phyloP scores from a whole-genome alignment of 805 yeast genomes.

The Wickerhamiella parazyma region DNA sequence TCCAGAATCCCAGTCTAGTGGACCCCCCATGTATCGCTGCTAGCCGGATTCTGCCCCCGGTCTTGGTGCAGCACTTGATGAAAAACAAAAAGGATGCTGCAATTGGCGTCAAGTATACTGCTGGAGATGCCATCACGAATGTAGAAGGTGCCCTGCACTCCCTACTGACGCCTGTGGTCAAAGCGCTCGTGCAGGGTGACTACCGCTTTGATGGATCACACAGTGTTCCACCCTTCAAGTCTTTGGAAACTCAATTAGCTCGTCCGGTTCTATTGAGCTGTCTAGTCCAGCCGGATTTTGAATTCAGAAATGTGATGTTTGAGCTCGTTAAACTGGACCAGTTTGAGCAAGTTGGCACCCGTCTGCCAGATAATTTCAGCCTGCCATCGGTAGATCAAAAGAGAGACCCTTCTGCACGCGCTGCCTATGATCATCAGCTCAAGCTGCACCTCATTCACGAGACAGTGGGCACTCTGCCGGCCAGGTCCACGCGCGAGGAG shows the following conservation, averaged over 20 bases:
- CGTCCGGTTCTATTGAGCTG: constrained; percentile 15
- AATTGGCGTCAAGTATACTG: constrained; percentile 10
- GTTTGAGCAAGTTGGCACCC: constrained; percentile 5
- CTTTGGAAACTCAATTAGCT: constrained; percentile 4
- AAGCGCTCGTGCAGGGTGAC: constrained; percentile 13
- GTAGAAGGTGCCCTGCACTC: constrained; percentile 15
- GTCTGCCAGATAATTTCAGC: neutral
- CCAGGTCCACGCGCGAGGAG: neutral
- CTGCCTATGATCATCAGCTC: constrained; percentile 11
- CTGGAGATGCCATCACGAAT: constrained; percentile 15
- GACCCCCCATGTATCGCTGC: constrained; percentile 12
- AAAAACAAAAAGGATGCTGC: constrained; percentile 10
- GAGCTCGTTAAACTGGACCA: constrained; percentile 10
- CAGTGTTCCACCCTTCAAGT: constrained; percentile 5
- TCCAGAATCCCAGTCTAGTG: neutral
- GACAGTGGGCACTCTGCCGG: constrained; percentile 7
- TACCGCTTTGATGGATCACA: constrained; percentile 9
- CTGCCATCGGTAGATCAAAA: constrained; percentile 8
- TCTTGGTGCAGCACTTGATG: constrained; percentile 12
- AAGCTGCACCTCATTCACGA: constrained; percentile 10
- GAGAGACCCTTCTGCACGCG: neutral
- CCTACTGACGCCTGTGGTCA: constrained; percentile 16
- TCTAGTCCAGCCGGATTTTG: constrained; percentile 19
- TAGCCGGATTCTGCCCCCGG: constrained; percentile 6
- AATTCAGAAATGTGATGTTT: constrained; percentile 14